Evolutionary conservation across 257 asterid genomes (phyloP), one percentile per base, ranked within the genome.

Genomic region (Osmanthus fragrans): DNA sequence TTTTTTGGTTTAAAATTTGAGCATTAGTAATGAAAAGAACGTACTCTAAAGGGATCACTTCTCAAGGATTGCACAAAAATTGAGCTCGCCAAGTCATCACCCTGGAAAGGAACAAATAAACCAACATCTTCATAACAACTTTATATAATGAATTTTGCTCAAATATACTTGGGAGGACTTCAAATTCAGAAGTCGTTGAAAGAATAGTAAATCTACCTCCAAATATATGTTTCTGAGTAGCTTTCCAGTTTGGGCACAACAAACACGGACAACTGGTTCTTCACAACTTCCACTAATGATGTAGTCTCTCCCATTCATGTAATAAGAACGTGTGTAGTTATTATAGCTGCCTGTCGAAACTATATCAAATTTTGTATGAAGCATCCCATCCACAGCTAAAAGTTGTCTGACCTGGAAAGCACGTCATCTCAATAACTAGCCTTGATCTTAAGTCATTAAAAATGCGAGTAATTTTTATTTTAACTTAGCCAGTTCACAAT

Each of bases 291-390:
- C 97, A 60, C 92, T 93, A 60, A 93, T 84, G 60, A 93, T 83
- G 82, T 90, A 90, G 77, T 93, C 98, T 81, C 96, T 79, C 27
- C 92, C 92, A 21, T 89, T 93, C 98, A 92, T 92, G 85, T 93
- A 93, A 80, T 93, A 93, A 0, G 96, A 87, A 47, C 97, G 91
- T 10, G 98, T 93, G 84, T 92, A 93, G 85, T 93, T 93, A 77
- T 88, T 88, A 70, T 54, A 75, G 73, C 92, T 93, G 79, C 97
- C 97, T 0, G 89, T 86, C 3, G 96, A 87, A 49, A 84, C 89
- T 75, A 93, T 90, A 73, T 94, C 91, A 12, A 93, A 92, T 76
- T 88, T 91, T 1, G 86, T 88, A 75, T 92, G 91, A 37, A 84
- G 83, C 83, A 88, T 89, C 56, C 97, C 97, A 74, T 91, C 97